Evolutionary conservation across 2,329 filamentous ascomycete genomes (phyloP), one percentile per base, ranked within the genome.

Genomic region (Pezicula carpinea): DNA sequence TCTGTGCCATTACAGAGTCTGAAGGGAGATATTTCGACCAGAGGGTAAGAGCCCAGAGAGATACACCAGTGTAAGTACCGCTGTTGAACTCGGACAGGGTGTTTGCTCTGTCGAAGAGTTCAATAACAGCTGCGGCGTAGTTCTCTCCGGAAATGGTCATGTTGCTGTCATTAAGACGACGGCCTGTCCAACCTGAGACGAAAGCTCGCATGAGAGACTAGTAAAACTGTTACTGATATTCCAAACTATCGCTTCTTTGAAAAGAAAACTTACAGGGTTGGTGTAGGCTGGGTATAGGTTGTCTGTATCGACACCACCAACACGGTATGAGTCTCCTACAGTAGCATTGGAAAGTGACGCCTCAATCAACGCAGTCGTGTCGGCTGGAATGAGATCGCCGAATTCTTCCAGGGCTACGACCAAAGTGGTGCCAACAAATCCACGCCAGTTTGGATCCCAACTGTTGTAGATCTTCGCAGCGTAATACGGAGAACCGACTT

Each of bases 381-480:
- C 57, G 6, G 62, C 50, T 0, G 68, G 64, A 6, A 77, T 59
- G 1, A 82, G 65, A 47, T 74, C 59, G 0, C 68, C 60, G 44
- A 78, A 83, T 52, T 83, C 79, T 57, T 83, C 80, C 18, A 81
- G 66, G 21, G 74, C 74, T 34, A 83, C 65, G 21, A 83, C 73
- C 13, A 83, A 69, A 0, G 77, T 73, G 0, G 77, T 81, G 11
- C 78, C 77, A 29, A 83, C 69, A 47, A 84, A 83, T 1, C 79
- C 80, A 42, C 80, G 69, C 80, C 80, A 83, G 51, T 84, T 83
- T 2, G 79, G 79, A 53, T 83, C 80, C 75, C 77, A 83, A 0
- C 73, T 72, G 46, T 73, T 69, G 57, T 82, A 80, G 29, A 78
- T 77, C 4, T 61, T 57, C 0, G 69, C 60, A 1, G 70, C 68